Conservation (phyloP, 805 yeast species). For the Barnettozyma pratensis region DNA sequence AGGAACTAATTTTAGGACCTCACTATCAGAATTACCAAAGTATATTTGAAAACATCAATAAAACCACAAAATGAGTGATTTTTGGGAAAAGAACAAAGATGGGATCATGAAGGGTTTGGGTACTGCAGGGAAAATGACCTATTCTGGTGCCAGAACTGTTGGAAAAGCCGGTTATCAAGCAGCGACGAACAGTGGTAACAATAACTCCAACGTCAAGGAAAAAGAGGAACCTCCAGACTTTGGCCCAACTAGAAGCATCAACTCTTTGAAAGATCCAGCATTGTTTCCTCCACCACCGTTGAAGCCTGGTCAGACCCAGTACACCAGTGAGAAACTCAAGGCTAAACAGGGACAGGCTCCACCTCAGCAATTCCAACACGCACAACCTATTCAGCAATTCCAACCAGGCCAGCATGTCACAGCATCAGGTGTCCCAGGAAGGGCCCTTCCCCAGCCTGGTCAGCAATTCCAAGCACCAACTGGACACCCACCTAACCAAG, state of each 20-base stretch:
- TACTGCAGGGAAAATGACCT: constrained; percentile 32
- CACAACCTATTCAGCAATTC: constrained; percentile 8
- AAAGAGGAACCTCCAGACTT: constrained; percentile 4
- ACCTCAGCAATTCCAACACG: constrained; percentile 7
- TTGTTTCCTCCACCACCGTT: constrained; percentile 36
- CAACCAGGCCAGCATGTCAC: constrained; percentile 11
- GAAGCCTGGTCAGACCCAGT: constrained; percentile 32
- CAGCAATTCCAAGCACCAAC: not conserved
- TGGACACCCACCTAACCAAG: not conserved
- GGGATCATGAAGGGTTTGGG: constrained; percentile 31
- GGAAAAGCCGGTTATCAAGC: constrained; percentile 37
- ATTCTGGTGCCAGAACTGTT: constrained; percentile 34
- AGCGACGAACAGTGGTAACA: constrained; percentile 27
- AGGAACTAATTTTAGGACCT: too few relatives aligned
- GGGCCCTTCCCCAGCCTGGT: not conserved
- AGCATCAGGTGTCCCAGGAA: constrained; percentile 1
- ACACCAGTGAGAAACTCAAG: constrained; percentile 19
- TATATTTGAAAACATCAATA: too few relatives aligned
- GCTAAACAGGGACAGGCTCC: constrained; percentile 6
- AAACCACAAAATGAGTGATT: constrained; percentile 17
- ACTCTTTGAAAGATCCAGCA: constrained; percentile 13
- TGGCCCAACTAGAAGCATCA: constrained; percentile 8
- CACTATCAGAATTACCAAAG: too few relatives aligned
- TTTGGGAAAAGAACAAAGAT: constrained; percentile 40
- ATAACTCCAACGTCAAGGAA: not conserved